Percentiles rank a stretch among this genome's conserved stretches.
phyloP scores from a whole-genome alignment of 371 early-diverging fungal species.

The Caulochytrium protostelioides region DNA sequence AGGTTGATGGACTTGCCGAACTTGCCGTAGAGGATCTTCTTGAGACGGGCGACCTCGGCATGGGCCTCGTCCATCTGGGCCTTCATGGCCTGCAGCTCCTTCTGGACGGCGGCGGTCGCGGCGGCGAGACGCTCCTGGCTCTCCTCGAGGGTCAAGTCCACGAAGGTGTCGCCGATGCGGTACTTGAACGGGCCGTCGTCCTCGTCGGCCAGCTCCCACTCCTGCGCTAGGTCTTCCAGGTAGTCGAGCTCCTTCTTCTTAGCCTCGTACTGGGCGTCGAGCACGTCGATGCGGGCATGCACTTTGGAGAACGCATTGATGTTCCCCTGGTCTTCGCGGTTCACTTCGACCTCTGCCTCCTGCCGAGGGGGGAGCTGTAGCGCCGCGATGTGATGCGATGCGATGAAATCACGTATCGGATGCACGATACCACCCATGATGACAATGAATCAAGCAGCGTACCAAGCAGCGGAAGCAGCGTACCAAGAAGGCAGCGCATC shows the following conservation, averaged over 20 bases:
- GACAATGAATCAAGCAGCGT: too few relatives aligned
- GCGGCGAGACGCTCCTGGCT: conserved; percentile 41
- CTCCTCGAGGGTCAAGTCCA: conserved; percentile 46
- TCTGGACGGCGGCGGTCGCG: conserved; percentile 19
- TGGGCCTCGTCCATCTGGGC: conserved; percentile 36
- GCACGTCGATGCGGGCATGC: conserved; percentile 46
- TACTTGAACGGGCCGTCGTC: conserved; percentile 60
- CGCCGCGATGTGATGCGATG: too few relatives aligned
- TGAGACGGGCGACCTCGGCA: conserved; percentile 59
- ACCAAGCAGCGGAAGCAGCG: too few relatives aligned
- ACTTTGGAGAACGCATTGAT: conserved; percentile 83
- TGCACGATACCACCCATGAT: too few relatives aligned
- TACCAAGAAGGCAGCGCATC: too few relatives aligned
- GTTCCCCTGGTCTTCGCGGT: conserved; percentile 79
- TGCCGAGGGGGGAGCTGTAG: too few relatives aligned
- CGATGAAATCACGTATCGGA: too few relatives aligned
- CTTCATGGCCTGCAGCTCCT: conserved; percentile 25
- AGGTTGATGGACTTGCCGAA: conserved; percentile 84
- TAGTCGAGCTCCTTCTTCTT: conserved; percentile 75
- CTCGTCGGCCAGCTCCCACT: conserved; percentile 81
- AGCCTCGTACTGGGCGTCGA: conserved; percentile 53
- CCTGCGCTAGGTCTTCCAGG: conserved; percentile 68
- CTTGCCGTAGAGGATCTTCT: conserved; percentile 62
- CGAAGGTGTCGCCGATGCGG: conserved; percentile 72
- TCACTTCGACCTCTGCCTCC: conserved; percentile 71